phyloP scores from a whole-genome alignment of 768 basidiomycete genomes.

The Tylopilus vinaceipallidus region DNA sequence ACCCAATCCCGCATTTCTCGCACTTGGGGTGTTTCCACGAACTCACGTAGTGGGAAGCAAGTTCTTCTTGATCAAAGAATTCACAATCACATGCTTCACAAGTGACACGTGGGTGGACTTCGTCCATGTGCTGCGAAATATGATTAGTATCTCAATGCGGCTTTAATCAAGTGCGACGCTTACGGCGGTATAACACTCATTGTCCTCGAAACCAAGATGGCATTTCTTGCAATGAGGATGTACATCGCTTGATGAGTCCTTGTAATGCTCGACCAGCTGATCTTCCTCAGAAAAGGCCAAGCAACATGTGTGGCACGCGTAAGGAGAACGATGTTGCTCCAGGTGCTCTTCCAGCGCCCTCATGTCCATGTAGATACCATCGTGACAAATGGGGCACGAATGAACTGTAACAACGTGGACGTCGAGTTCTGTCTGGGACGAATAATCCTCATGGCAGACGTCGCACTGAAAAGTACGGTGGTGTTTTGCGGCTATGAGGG shows the following conservation, averaged over 20 bases:
- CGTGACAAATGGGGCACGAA: constrained; percentile 34
- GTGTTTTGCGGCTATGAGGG: neutral
- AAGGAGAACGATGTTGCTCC: constrained; percentile 29
- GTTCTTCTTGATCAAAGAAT: constrained; percentile 21
- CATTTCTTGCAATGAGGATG: constrained; percentile 40
- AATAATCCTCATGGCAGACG: constrained; percentile 23
- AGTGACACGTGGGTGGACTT: constrained; percentile 35
- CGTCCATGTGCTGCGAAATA: constrained; percentile 37
- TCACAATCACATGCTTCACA: constrained; percentile 32
- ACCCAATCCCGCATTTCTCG: constrained; percentile 26
- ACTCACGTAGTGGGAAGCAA: constrained; percentile 25
- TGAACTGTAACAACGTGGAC: constrained; percentile 30
- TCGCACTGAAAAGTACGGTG: constrained; percentile 16
- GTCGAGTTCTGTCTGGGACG: constrained; percentile 28
- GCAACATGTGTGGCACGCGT: constrained; percentile 24
- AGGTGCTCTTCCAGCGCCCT: constrained; percentile 28
- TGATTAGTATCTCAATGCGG: constrained; percentile 2
- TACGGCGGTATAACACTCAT: constrained; percentile 30
- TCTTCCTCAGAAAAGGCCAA: constrained; percentile 32
- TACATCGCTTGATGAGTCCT: constrained; percentile 29
- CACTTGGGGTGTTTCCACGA: constrained; percentile 31
- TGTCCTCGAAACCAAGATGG: constrained; percentile 34
- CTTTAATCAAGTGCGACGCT: constrained; percentile 1
- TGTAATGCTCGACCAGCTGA: constrained; percentile 40
- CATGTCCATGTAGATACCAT: constrained; percentile 28